Percentiles rank a stretch among this genome's conserved stretches.
These are phyloP conservation scores for Aspergillus persii DNA, from an alignment of 2,329 filamentous ascomycete species.

Conservation along the genomic window DNA sequence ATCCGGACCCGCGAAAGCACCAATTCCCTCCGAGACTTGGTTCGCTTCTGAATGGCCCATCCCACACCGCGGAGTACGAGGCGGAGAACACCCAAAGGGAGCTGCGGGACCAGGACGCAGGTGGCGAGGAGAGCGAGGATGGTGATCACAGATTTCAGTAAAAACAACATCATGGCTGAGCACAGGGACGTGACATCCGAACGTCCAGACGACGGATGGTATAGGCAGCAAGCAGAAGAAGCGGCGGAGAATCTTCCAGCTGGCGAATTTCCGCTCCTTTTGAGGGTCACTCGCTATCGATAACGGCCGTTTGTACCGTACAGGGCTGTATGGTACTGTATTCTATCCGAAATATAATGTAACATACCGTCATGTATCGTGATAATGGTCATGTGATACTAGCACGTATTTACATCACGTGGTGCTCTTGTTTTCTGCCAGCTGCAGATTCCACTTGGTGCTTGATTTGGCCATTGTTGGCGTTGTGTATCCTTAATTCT, in stretches of 20 bases:
- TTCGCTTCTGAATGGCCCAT: slow-evolving; percentile 62
- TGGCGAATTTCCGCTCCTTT: background rate
- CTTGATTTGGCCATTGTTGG: no score
- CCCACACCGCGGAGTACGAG: slow-evolving; percentile 49
- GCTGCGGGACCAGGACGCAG: slow-evolving; percentile 34
- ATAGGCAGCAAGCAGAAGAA: background rate
- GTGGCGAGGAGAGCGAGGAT: slow-evolving; percentile 34
- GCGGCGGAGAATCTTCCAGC: slow-evolving; percentile 1
- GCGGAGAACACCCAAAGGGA: slow-evolving; percentile 33
- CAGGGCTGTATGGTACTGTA: background rate
- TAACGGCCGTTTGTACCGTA: background rate
- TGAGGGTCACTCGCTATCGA: background rate
- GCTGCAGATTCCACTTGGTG: background rate
- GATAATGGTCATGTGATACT: background rate
- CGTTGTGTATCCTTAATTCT: background rate
- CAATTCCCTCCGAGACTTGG: slow-evolving; percentile 59
- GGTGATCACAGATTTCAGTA: slow-evolving; percentile 31
- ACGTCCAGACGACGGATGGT: background rate
- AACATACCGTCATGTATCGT: no score
- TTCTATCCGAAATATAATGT: background rate
- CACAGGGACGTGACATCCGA: background rate
- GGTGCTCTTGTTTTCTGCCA: background rate
- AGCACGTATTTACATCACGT: background rate
- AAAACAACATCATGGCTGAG: slow-evolving; percentile 31
- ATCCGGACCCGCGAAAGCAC: slow-evolving; percentile 51